Percentiles rank a stretch among this genome's conserved stretches.
phyloP scores from a whole-genome alignment of 768 basidiomycete species.

The Fistulinella prunicolor region DNA sequence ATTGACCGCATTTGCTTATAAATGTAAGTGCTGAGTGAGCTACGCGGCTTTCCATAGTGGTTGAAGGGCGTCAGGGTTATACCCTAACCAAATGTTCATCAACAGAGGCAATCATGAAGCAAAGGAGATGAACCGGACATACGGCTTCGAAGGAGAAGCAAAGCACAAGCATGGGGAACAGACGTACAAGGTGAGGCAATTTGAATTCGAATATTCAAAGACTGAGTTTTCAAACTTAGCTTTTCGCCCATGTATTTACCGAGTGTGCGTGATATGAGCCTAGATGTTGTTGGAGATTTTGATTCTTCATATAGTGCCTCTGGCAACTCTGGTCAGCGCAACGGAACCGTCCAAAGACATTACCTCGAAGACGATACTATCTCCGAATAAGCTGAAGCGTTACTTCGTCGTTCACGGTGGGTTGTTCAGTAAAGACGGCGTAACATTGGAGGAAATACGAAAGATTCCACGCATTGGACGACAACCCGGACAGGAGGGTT shows the following conservation, averaged over 20 bases:
- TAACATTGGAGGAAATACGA: conserved; percentile 91
- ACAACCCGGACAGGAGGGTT: conserved; percentile 91
- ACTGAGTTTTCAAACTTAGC: conserved; percentile 38
- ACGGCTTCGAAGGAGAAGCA: conserved; percentile 94
- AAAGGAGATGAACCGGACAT: conserved; percentile 94
- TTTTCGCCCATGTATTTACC: conserved; percentile 94
- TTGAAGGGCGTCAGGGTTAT: conserved; percentile 64
- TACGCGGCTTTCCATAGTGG: conserved; percentile 1
- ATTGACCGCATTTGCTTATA: conserved; percentile 89
- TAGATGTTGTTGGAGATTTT: conserved; percentile 1
- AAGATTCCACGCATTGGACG: conserved; percentile 83
- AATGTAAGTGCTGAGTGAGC: conserved; percentile 54
- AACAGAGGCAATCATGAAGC: conserved; percentile 98
- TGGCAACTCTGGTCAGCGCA: conserved; percentile 81
- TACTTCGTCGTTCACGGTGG: conserved; percentile 97
- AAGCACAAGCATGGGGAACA: conserved; percentile 97
- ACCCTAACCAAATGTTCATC: conserved; percentile 85
- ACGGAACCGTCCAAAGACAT: conserved; percentile 51
- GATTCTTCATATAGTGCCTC: conserved; percentile 60
- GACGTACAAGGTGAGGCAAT: conserved; percentile 71
- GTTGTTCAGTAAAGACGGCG: conserved; percentile 90
- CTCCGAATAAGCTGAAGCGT: conserved; percentile 77
- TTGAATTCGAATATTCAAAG: background rate
- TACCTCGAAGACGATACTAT: conserved; percentile 60
- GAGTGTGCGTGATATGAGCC: conserved; percentile 49